Base-by-base conservation (phyloP, 2,329 filamentous ascomycete genomes). In the Cladophialophora chaetospira region DNA sequence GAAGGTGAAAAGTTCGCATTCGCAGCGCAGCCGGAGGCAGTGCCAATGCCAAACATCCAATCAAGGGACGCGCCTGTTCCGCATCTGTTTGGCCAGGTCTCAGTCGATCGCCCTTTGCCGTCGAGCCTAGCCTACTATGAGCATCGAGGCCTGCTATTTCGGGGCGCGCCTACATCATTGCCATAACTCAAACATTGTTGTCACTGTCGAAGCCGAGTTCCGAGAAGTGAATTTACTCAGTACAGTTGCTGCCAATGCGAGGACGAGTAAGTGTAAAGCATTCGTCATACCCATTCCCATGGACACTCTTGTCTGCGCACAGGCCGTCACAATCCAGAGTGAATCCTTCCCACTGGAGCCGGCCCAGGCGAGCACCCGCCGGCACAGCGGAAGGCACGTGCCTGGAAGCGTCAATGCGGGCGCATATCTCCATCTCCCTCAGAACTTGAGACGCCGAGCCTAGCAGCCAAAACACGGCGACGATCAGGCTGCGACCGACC, bases 31-130 rank as follows among this genome's bases (percentile, higher is more conserved):
- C 42, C 15, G 23, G 42, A 44, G 42, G 23, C 17, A 21, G 17
- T 44, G 42, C 23, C 17, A 23, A 40, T 15, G 42, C 23, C 11
- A 19, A 25, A 44, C 23, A 19, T 25, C 42, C 42, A 44, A 44
- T 44, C 42, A 44, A n/a, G n/a, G 13, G 13, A 8, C 21, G 23
- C 15, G 42, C 42, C n/a, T 44, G 42, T 25, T 25, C 42, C 42
- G 42, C n/a, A 23, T 25, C 13, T 44, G 48, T 51, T 51, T 51
- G 48, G 36, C 35, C 36, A 51, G 48, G 48, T 51, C 48, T 51
- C 48, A 51, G 15, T 23, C 26, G 17, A 21, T 19, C 17, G 25
- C 17, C 13, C 23, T 13, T 28, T 9, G 33, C 47, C 11, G 42
- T 44, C 42, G 29, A 13, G 29, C 13, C 29, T 13, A 8, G 8